These are phyloP conservation scores for Penicillium maclennaniae DNA, from an alignment of 495 filamentous ascomycete genomes.

Conservation along the genomic window DNA sequence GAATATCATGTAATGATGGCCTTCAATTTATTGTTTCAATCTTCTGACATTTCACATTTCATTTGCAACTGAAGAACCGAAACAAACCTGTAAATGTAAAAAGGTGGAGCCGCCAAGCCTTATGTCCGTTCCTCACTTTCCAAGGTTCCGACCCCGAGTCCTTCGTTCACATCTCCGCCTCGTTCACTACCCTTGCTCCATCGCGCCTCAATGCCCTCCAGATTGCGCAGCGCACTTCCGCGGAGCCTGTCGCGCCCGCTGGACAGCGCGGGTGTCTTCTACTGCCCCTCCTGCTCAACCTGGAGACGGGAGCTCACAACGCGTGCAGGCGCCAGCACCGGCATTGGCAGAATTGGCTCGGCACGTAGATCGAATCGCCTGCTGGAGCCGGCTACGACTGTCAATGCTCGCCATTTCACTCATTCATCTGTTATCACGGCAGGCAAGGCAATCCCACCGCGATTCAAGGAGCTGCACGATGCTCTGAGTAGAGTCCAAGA, in stretches of 20 bases:
- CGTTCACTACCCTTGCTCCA: conserved; percentile 6
- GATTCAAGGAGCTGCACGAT: conserved; percentile 52
- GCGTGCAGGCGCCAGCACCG: conserved; percentile 21
- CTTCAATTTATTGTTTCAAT: neutral
- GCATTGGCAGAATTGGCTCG: conserved; percentile 7
- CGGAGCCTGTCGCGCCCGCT: conserved; percentile 33
- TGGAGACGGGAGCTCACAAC: conserved; percentile 33
- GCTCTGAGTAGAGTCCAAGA: conserved; percentile 60
- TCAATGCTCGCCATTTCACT: conserved; percentile 11
- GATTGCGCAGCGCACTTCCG: conserved; percentile 37
- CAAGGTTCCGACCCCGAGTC: conserved; percentile 9
- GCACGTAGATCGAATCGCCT: conserved; percentile 7
- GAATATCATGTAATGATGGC: conserved; percentile 22
- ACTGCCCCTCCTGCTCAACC: conserved; percentile 40
- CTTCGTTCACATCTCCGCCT: conserved; percentile 7
- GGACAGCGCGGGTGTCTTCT: conserved; percentile 24
- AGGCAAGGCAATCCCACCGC: conserved; percentile 32
- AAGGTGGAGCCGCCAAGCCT: conserved; percentile 24
- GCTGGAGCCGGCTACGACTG: neutral
- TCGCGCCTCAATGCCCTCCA: conserved; percentile 36
- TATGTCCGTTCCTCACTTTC: conserved; percentile 15
- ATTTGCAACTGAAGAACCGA: too few species aligned
- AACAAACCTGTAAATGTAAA: neutral
- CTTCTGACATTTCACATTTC: too few species aligned
- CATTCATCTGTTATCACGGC: conserved; percentile 29